phyloP scores from a whole-genome alignment of 371 early-diverging fungal genomes.

The Mucor circinelloides region DNA sequence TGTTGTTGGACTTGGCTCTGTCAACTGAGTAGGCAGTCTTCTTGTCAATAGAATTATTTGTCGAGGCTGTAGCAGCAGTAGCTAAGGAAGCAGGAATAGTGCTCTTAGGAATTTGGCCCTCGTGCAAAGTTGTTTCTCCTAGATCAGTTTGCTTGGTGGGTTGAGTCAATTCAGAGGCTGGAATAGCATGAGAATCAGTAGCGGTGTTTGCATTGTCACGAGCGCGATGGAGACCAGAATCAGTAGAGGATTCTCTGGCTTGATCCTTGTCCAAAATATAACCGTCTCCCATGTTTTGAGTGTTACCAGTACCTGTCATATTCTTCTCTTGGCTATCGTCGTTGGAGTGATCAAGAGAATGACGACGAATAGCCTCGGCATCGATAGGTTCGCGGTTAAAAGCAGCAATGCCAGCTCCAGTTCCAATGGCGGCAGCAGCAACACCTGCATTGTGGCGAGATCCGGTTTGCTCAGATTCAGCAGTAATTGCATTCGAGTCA shows the following conservation, averaged over 20 bases:
- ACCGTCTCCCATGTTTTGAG: not conserved
- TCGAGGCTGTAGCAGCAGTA: not conserved
- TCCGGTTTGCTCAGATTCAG: not conserved
- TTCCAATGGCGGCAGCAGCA: not conserved
- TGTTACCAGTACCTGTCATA: not conserved
- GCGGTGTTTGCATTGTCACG: not conserved
- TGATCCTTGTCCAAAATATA: not conserved
- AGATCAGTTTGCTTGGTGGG: not conserved
- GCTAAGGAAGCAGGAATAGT: not conserved
- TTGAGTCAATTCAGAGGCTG: not conserved
- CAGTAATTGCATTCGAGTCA: constrained; percentile 3
- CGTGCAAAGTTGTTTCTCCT: not conserved
- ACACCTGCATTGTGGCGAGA: not conserved
- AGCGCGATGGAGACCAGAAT: not conserved
- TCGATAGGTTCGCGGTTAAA: not conserved
- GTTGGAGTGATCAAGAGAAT: not conserved
- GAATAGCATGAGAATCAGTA: not conserved
- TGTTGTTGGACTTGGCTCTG: not conserved
- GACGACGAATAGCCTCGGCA: not conserved
- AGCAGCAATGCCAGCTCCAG: constrained; percentile 7
- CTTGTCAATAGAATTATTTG: not conserved
- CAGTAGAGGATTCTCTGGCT: not conserved
- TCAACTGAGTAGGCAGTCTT: not conserved
- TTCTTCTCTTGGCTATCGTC: not conserved
- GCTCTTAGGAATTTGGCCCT: not conserved